Percentiles rank a stretch among this genome's conserved stretches.
Conservation (phyloP, 2,329 filamentous ascomycete species). For the Clarireedia sp. region DNA sequence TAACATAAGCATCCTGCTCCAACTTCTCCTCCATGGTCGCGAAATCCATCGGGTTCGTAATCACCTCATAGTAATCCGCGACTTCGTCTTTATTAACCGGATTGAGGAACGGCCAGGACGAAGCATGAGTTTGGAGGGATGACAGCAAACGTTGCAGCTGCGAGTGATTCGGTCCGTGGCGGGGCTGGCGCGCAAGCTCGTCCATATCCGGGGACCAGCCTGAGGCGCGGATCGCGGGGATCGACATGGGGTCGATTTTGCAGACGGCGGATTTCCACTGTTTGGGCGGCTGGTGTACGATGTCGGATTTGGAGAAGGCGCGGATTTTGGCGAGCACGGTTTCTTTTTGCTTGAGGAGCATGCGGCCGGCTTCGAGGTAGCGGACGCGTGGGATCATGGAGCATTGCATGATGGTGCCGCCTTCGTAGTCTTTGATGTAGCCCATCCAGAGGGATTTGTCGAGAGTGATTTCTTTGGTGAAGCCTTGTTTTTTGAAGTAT, state of each 20-base stretch:
- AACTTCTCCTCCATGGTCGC: constrained; percentile 93
- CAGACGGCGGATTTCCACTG: constrained; percentile 72
- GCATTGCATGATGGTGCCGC: constrained; percentile 98
- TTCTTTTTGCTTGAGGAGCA: constrained; percentile 97
- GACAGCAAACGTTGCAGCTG: constrained; percentile 87
- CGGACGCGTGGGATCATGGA: constrained; percentile 92
- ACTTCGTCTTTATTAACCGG: constrained; percentile 95
- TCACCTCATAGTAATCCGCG: constrained; percentile 97
- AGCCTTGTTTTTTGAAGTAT: constrained; percentile 98
- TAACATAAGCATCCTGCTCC: constrained; percentile 85
- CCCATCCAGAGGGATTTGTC: constrained; percentile 94
- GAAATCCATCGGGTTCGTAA: constrained; percentile 95
- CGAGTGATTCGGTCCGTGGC: constrained; percentile 94
- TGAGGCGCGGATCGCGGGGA: constrained; percentile 81
- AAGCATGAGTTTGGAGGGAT: constrained; percentile 87
- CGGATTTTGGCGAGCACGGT: constrained; percentile 91
- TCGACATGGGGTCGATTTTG: constrained; percentile 75
- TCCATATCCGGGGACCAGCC: constrained; percentile 99
- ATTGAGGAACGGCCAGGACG: constrained; percentile 88
- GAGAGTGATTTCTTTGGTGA: constrained; percentile 96
- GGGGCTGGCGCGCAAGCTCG: constrained; percentile 85
- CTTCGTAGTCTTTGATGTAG: constrained; percentile 99
- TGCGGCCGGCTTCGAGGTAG: constrained; percentile 85
- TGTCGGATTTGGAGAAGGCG: constrained; percentile 80
- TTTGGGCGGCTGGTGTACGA: constrained; percentile 75